Base-by-base conservation (phyloP, 495 filamentous ascomycete genomes). In the Penicillium ucsense region DNA sequence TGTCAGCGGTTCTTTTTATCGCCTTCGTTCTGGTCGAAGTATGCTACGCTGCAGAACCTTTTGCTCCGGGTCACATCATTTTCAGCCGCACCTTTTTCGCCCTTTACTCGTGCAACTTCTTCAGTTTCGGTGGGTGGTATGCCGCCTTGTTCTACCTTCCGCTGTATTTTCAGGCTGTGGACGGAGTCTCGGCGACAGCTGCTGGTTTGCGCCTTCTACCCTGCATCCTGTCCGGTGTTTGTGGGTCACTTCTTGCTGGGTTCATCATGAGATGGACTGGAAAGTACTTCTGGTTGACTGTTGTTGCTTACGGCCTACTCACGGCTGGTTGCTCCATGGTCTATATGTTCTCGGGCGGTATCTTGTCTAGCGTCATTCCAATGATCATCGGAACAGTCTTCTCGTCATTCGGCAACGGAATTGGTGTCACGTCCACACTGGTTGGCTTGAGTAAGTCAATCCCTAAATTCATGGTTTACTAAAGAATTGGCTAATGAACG, bases 21-120 rank as follows among this genome's bases (percentile, higher is more conserved):
- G 42, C 82, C 10, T 94, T 94, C 57, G 52, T 85, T 10, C 61
- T 84, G 30, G 76, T 92, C 27, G 88, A 94, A 64, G 70, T 75
- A 45, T 77, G 78, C 46, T 64, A 86, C n/a, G 86, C 87, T 1
- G 56, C 76, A 0, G 80, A 88, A 35, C 88, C 88, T 5, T 91
- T 92, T 49, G 88, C 87, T 3, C 88, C 88, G 0, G 77, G 81
- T 6, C 86, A 81, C 45, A 82, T 94, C 49, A 85, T 94, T 48
- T 84, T 90, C 55, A 74, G 85, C 58, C 67, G 78, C 10, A 75
- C 76, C 2, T 74, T 91, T 32, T 65, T 89, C 43, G 76, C 86
- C 2, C 76, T 75, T 50, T 90, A 84, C 51, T 59, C 81, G 27
- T 80, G 82, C 58, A 88, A 90, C 56, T 88, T 90, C 68, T 89